Evolutionary conservation across 768 basidiomycete species (phyloP), one percentile per base, ranked within the genome.

Genomic region (Solioccasus polychromus): DNA sequence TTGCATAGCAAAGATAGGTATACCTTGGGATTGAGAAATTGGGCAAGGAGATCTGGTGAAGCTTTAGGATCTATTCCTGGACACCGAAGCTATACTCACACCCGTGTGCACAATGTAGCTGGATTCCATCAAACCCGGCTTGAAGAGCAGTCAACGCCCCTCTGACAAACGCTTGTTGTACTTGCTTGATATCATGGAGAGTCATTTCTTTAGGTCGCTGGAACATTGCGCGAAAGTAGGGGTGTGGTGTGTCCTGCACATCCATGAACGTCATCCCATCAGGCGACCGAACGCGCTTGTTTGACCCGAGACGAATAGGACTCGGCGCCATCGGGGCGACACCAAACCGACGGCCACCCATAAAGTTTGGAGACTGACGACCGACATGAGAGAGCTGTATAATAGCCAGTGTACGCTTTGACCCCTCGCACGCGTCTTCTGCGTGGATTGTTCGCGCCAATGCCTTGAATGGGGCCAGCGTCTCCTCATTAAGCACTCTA

Each of bases 341-440:
- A 53, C 82, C 83, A 0, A 78, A 73, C 14, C 54, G 52, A n/a
- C 91, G 78, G 20, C 86, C 87, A 15, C 85, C 82, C 20, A 89
- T 51, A 35, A 91, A 45, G 45, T 85, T 84, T 8, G 81, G 68
- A 2, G 91, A 91, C 64, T 97, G 94, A 7, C 93, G 78, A 5
- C 94, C 88, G 5, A 73, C 62, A 58, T 97, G 94, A 36, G 76
- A 88, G 37, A 97, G 68, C 58, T 97, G 94, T 74, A 94, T 77
- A 45, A 97, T 72, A 8, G 83, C 79, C 5, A 88, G 68, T 4
- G 57, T 31, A 34, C 44, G 44, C 37, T 41, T 30, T 2, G 45
- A 42, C n/a, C 38, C 44, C 14, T 45, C 42, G 32, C 44, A 48
- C 48, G 34, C 44, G 35, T 30, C 37, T 11, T 19, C 30, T 18